Conservation (phyloP, 108 stramenopile genomes). For the Skeletonema tropicum region DNA sequence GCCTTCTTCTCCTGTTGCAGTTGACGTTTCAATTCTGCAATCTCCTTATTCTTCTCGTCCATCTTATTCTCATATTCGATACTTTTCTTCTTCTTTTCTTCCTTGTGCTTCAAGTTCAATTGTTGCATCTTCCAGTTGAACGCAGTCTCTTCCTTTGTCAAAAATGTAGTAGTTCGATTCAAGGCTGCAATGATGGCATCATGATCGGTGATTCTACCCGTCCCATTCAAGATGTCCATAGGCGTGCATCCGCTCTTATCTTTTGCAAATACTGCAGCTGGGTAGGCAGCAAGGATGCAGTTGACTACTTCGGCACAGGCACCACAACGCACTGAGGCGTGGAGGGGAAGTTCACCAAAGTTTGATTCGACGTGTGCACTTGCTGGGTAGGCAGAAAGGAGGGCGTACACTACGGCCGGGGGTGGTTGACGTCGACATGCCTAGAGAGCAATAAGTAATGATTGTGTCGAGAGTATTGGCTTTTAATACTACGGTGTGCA, state of each 20-base stretch:
- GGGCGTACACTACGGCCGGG: conserved; percentile 62
- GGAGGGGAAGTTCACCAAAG: conserved; percentile 70
- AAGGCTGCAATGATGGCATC: conserved; percentile 45
- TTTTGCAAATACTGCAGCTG: conserved; percentile 51
- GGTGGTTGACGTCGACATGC: conserved; percentile 79
- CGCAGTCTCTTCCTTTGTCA: conserved; percentile 33
- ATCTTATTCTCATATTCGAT: conserved; percentile 39
- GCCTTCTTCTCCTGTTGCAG: conserved; percentile 46
- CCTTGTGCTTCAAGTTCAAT: conserved; percentile 49
- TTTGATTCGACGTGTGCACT: conserved; percentile 54
- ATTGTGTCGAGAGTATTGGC: background rate
- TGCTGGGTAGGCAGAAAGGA: conserved; percentile 57
- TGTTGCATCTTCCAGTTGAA: conserved; percentile 26
- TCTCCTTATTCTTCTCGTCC: conserved; percentile 36
- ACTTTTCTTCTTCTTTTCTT: conserved; percentile 27
- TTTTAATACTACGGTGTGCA: background rate
- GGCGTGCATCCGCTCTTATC: conserved; percentile 70
- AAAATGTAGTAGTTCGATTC: conserved; percentile 22
- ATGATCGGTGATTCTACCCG: conserved; percentile 54
- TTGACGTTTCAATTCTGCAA: conserved; percentile 19
- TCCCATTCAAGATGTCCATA: conserved; percentile 55
- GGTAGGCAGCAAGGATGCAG: conserved; percentile 63
- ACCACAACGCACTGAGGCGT: conserved; percentile 62
- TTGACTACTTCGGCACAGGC: conserved; percentile 72
- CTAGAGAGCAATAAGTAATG: conserved; percentile 19